phyloP scores from a whole-genome alignment of 441 rosid species.

The Viola pubescens region DNA sequence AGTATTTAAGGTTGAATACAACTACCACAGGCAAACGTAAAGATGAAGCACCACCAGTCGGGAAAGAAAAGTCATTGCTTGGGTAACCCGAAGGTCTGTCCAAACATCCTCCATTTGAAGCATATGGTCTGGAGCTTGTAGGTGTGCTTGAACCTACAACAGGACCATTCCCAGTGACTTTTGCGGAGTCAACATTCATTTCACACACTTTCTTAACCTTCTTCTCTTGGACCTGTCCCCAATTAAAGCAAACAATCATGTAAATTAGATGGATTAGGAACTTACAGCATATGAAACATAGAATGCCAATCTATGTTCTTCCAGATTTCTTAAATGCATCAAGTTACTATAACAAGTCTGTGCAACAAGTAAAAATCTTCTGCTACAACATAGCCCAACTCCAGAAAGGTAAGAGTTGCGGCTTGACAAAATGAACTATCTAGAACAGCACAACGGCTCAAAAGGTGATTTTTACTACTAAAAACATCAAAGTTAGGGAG shows the following conservation, averaged over 20 bases:
- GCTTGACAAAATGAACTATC: not conserved
- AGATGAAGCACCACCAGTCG: conserved; percentile 56
- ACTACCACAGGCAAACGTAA: conserved; percentile 77
- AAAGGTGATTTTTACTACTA: not conserved
- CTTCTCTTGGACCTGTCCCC: conserved; percentile 76
- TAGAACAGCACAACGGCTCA: not conserved
- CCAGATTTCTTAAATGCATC: not conserved
- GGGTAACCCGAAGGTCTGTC: conserved; percentile 30
- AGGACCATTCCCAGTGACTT: conserved; percentile 43
- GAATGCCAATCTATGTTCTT: not conserved
- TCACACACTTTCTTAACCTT: conserved; percentile 73
- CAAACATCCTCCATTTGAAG: conserved; percentile 47
- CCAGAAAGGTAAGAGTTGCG: not conserved
- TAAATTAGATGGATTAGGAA: conserved; percentile 1
- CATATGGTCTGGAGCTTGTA: conserved; percentile 25
- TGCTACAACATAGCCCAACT: not conserved
- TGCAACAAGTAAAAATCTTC: not conserved
- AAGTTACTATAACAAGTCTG: not conserved
- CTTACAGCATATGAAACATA: not conserved
- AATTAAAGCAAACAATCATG: conserved; percentile 11
- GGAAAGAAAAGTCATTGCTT: conserved; percentile 44
- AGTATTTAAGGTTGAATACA: conserved; percentile 25
- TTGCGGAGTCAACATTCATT: conserved; percentile 52
- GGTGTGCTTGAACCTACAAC: conserved; percentile 43
- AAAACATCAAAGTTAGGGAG: not conserved